Conservation (phyloP, 805 yeast genomes). For the Metschnikowia anglica region DNA sequence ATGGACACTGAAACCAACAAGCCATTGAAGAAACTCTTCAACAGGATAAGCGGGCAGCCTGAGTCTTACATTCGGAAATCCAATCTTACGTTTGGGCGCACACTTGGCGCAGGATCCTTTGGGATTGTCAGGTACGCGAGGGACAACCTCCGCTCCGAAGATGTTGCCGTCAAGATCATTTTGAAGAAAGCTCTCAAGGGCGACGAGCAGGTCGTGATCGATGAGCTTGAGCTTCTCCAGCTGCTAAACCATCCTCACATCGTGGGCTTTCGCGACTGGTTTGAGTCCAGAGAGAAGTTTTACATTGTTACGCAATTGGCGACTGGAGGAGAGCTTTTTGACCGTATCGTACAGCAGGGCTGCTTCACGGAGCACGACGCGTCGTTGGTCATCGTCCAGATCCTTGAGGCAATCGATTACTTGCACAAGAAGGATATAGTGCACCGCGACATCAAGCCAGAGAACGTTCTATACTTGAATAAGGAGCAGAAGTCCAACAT, state of each 20-base stretch:
- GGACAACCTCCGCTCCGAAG: constrained; percentile 48
- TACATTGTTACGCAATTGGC: constrained; percentile 93
- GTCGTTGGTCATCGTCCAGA: constrained; percentile 66
- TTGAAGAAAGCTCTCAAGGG: constrained; percentile 82
- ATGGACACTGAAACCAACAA: constrained; percentile 8
- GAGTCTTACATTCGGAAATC: constrained; percentile 62
- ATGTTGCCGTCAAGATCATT: constrained; percentile 88
- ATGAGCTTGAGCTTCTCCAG: constrained; percentile 71
- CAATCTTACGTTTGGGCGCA: constrained; percentile 73
- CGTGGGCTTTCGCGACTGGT: constrained; percentile 89
- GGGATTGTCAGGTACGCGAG: constrained; percentile 87
- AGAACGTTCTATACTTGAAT: constrained; percentile 76
- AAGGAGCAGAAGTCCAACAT: constrained; percentile 57
- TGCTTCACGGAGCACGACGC: constrained; percentile 90
- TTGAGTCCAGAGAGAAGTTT: constrained; percentile 87
- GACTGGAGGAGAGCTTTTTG: constrained; percentile 94
- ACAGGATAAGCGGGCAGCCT: constrained; percentile 72
- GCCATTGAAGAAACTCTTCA: constrained; percentile 38
- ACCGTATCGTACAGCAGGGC: constrained; percentile 77
- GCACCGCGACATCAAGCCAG: constrained; percentile 94
- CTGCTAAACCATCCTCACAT: constrained; percentile 78
- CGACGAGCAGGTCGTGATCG: constrained; percentile 71
- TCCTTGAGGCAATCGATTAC: constrained; percentile 75
- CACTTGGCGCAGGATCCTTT: constrained; percentile 93
- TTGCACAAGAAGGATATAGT: constrained; percentile 77